These are phyloP conservation scores for Fusarium sp. DNA, from an alignment of 2,329 filamentous ascomycete genomes.

Conservation along the genomic window DNA sequence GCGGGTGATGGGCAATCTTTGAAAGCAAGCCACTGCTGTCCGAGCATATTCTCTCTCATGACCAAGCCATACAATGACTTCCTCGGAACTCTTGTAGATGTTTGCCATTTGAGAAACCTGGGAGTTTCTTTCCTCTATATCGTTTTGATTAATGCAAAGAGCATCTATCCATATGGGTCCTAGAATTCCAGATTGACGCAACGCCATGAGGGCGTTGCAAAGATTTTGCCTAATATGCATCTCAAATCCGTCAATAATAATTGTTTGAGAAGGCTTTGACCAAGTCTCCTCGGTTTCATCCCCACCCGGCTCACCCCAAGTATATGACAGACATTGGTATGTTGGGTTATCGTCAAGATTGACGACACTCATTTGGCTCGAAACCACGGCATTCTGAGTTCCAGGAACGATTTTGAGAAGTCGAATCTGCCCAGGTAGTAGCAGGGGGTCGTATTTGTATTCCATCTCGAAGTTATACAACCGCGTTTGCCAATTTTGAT, in stretches of 20 bases:
- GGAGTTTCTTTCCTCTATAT: background rate
- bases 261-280: background rate
- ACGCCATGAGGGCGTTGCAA: background rate
- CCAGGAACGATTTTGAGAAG: background rate
- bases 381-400: background rate
- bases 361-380: background rate
- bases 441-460: background rate
- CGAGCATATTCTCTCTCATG: background rate
- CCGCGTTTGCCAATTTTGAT: background rate
- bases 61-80: background rate
- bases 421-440: background rate
- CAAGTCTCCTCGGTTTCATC: background rate
- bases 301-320: background rate
- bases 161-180: slow-evolving; percentile 1
- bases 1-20: background rate
- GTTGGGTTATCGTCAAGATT: background rate
- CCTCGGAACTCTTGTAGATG: background rate
- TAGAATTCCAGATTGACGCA: background rate
- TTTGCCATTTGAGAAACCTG: background rate
- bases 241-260: background rate
- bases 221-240: background rate
- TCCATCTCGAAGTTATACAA: background rate
- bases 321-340: slow-evolving; percentile 1
- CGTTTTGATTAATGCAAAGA: background rate
- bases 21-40: background rate